phyloP scores from a whole-genome alignment of 495 filamentous ascomycete species.

The Penicillium goetzii region DNA sequence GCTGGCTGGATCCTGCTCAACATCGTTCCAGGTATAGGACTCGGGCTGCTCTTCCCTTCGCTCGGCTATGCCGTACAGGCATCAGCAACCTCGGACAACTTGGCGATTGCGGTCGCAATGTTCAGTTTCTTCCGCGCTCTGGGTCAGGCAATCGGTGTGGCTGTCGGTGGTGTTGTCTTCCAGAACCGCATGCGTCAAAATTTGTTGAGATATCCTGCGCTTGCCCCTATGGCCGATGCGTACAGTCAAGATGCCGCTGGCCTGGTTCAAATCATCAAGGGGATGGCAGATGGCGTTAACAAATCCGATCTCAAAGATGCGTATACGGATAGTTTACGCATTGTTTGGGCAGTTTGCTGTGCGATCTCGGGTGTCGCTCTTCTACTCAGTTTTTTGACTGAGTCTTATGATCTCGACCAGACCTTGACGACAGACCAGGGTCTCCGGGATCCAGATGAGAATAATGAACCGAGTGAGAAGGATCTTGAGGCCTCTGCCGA shows the following conservation, averaged over 20 bases:
- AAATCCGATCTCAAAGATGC: constrained; percentile 53
- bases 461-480: constrained; percentile 16
- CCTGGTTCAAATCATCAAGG: constrained; percentile 61
- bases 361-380: constrained; percentile 54
- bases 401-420: constrained; percentile 58
- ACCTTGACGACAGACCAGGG: constrained; percentile 44
- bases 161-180: constrained; percentile 62
- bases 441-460: constrained; percentile 19
- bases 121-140: constrained; percentile 60
- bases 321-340: constrained; percentile 59
- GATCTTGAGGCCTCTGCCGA: constrained; percentile 24
- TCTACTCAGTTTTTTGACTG: constrained; percentile 52
- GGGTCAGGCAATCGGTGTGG: constrained; percentile 59
- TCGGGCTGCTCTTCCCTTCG: constrained; percentile 54
- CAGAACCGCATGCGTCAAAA: constrained; percentile 60
- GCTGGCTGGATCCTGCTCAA: constrained; percentile 53
- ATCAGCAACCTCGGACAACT: constrained; percentile 42
- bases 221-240: constrained; percentile 47
- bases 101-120: constrained; percentile 56
- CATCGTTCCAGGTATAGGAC: constrained; percentile 50
- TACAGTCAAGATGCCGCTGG: constrained; percentile 62
- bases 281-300: constrained; percentile 46
- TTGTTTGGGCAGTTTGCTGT: constrained; percentile 61
- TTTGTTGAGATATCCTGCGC: constrained; percentile 43
- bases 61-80: constrained; percentile 56